phyloP scores from a whole-genome alignment of 257 asterid genomes.

The Rhazya stricta region DNA sequence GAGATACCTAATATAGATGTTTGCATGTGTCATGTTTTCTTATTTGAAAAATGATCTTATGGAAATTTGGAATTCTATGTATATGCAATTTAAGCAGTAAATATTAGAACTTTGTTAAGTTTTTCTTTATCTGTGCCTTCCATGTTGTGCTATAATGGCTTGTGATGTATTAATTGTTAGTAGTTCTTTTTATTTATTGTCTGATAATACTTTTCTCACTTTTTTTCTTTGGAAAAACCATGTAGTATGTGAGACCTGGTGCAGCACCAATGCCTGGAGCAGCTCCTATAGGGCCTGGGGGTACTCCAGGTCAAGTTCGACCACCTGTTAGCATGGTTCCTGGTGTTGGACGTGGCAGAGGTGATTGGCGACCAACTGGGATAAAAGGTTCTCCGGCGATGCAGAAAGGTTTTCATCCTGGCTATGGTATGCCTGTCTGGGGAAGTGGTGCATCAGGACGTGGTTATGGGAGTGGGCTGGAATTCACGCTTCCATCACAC shows the following conservation, averaged over 20 bases:
- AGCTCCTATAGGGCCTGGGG: slow-evolving; percentile 54
- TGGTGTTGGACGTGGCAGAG: slow-evolving; percentile 89
- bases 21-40: not conserved
- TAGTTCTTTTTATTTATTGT: slow-evolving; percentile 2
- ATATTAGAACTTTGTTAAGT: not conserved
- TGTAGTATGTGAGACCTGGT: slow-evolving; percentile 97
- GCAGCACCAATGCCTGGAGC: slow-evolving; percentile 71
- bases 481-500: slow-evolving; percentile 97
- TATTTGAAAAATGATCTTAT: not conserved
- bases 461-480: slow-evolving; percentile 91
- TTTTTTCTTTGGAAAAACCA: slow-evolving; percentile 22
- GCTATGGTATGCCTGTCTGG: slow-evolving; percentile 61
- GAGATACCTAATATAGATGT: not conserved
- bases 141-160: not conserved
- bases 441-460: slow-evolving; percentile 72
- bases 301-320: slow-evolving; percentile 65
- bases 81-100: not conserved
- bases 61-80: not conserved
- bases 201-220: slow-evolving; percentile 13
- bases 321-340: slow-evolving; percentile 59
- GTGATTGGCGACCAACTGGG: slow-evolving; percentile 93
- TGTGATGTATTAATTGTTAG: not conserved
- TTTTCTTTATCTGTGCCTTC: not conserved
- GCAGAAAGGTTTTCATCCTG: slow-evolving; percentile 74
- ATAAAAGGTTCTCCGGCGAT: slow-evolving; percentile 49